Evolutionary conservation across 192 early-diverging fungal genomes (phyloP).

Genomic region (Mortierella claussenii): DNA sequence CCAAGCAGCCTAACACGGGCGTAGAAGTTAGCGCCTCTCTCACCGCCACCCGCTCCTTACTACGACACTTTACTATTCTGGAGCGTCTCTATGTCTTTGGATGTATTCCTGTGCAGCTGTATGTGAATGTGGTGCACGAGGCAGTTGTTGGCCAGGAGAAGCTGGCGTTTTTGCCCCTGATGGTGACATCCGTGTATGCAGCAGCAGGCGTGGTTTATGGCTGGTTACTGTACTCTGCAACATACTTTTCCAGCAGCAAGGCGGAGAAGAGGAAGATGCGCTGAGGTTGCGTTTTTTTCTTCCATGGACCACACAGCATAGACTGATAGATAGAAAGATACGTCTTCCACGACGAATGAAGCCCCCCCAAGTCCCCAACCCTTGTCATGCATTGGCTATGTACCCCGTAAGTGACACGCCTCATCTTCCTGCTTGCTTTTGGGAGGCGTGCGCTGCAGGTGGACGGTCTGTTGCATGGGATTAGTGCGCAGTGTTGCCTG

Average conservation of each 20-base stretch:
- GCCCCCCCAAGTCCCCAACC: too few relatives aligned
- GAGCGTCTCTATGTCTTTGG: conserved; percentile 72
- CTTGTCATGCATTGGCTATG: too few relatives aligned
- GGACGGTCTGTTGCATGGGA: neutral
- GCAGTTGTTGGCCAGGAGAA: conserved; percentile 59
- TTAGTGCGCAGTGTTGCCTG: too few relatives aligned
- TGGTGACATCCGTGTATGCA: conserved; percentile 82
- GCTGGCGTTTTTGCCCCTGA: conserved; percentile 84
- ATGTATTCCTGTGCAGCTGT: conserved; percentile 62
- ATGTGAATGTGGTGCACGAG: conserved; percentile 65
- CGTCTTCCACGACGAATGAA: too few relatives aligned
- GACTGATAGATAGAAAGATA: too few relatives aligned
- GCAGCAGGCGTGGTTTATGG: conserved; percentile 79
- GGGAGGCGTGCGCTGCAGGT: neutral
- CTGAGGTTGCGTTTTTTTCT: too few relatives aligned
- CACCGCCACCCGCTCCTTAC: conserved; percentile 4
- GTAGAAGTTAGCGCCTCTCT: conserved; percentile 6
- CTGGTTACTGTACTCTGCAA: conserved; percentile 63
- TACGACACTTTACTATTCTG: conserved; percentile 28
- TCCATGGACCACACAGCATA: too few relatives aligned
- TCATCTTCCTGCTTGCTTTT: neutral
- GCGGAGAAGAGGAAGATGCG: conserved; percentile 46
- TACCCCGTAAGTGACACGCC: conserved; percentile 22
- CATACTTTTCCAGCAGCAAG: conserved; percentile 46
- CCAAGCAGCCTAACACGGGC: conserved; percentile 17